Conservation (phyloP, 2,329 filamentous ascomycete genomes). For the Dactylellina haptotyla region DNA sequence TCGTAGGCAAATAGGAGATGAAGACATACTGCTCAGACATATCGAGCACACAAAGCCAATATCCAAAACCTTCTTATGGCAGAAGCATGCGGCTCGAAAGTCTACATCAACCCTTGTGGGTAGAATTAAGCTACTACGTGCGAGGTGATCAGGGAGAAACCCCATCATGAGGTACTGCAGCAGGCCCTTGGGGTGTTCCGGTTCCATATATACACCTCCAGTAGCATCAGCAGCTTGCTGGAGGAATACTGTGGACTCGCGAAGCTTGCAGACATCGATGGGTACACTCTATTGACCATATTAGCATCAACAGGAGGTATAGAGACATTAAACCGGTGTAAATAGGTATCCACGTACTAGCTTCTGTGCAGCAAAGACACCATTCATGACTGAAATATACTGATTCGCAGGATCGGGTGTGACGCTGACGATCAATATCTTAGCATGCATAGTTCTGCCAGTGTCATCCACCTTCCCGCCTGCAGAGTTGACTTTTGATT, state of each 20-base stretch:
- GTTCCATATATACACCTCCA: conserved; percentile 74
- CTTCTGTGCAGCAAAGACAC: conserved; percentile 89
- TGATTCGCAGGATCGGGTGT: conserved; percentile 86
- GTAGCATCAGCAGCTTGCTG: conserved; percentile 87
- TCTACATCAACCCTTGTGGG: conserved; percentile 89
- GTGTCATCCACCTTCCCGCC: conserved; percentile 54
- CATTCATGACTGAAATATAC: conserved; percentile 99
- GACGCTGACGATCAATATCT: conserved; percentile 89
- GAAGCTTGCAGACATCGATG: conserved; percentile 89
- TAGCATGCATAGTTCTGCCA: conserved; percentile 70
- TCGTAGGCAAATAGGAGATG: background rate
- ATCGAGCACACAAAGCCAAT: conserved; percentile 96
- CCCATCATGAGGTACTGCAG: conserved; percentile 93
- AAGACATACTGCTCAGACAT: conserved; percentile 79
- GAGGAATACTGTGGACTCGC: conserved; percentile 86
- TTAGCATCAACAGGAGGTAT: background rate
- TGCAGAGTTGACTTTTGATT: conserved; percentile 58
- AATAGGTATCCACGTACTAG: conserved; percentile 50
- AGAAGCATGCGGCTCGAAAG: conserved; percentile 98
- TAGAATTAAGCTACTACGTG: conserved; percentile 73
- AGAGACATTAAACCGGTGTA: too few species aligned
- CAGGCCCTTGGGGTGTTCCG: conserved; percentile 74
- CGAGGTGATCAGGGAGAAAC: conserved; percentile 78
- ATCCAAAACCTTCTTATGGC: conserved; percentile 88
- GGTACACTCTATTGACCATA: conserved; percentile 73